Evolutionary conservation across 2,329 filamentous ascomycete genomes (phyloP).

Genomic region (Hypoxylon sp.): DNA sequence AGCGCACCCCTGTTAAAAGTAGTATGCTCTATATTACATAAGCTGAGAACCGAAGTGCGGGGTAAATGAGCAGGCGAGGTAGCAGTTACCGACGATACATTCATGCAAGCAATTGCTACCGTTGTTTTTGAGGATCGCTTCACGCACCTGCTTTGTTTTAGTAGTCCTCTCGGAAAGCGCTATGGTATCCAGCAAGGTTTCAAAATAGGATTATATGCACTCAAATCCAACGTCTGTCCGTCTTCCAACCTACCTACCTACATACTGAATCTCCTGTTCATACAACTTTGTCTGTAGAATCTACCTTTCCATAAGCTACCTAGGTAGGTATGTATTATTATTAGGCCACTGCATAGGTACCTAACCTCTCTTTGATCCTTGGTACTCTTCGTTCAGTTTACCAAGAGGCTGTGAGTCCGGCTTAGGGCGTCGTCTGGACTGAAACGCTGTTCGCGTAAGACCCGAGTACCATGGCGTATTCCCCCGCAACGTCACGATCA

Average conservation of each 20-base stretch:
- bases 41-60: no score
- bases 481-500: conserved; percentile 4
- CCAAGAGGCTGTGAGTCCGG: background rate
- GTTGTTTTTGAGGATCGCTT: background rate
- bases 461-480: background rate
- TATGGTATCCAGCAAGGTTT: background rate
- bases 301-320: background rate
- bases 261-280: background rate
- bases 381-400: background rate
- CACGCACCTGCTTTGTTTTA: no score
- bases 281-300: conserved; percentile 1
- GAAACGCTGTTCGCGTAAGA: background rate
- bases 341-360: background rate
- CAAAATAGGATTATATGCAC: background rate
- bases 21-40: no score
- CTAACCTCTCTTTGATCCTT: background rate
- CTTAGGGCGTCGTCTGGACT: no score
- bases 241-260: background rate
- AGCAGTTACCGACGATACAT: no score
- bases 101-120: no score
- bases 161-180: background rate
- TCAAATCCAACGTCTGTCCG: background rate
- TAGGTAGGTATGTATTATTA: conserved; percentile 8
- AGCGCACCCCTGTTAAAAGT: no score
- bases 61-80: no score